phyloP scores from a whole-genome alignment of 768 basidiomycete species.

The Kwoniella sp. region DNA sequence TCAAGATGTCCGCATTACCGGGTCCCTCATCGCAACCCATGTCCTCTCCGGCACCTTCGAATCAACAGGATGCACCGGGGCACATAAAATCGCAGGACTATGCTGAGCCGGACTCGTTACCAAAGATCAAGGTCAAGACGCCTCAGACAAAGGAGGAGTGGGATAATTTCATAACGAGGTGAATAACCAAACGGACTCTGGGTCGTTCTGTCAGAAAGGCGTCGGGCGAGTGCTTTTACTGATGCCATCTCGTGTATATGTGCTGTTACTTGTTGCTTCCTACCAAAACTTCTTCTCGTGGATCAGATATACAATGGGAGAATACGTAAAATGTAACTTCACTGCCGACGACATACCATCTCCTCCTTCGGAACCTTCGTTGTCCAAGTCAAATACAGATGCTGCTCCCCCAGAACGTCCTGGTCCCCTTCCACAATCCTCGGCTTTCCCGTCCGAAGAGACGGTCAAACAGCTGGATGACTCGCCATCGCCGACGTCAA shows the following conservation, averaged over 20 bases:
- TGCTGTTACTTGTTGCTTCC: too few species aligned
- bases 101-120: constrained; percentile 6
- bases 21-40: background rate
- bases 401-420: background rate
- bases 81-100: background rate
- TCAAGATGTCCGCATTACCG: background rate
- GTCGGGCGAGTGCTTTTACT: too few species aligned
- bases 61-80: background rate
- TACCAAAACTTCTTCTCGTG: background rate
- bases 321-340: constrained; percentile 18
- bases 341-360: constrained; percentile 1
- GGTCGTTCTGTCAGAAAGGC: background rate
- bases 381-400: background rate
- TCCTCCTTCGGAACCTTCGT: background rate
- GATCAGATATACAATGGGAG: constrained; percentile 13
- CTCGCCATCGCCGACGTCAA: background rate
- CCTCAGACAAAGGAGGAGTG: constrained; percentile 30
- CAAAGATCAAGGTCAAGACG: background rate
- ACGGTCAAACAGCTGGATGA: background rate
- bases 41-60: background rate
- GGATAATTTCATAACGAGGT: constrained; percentile 29
- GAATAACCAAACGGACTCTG: constrained; percentile 2
- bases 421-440: background rate
- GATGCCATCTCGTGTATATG: too few species aligned
- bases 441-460: background rate